Percentiles rank a stretch among this genome's conserved stretches.
Evolutionary conservation across 129 eudicot genomes (phyloP).

Genomic region (Chrysanthemum makinoi): DNA sequence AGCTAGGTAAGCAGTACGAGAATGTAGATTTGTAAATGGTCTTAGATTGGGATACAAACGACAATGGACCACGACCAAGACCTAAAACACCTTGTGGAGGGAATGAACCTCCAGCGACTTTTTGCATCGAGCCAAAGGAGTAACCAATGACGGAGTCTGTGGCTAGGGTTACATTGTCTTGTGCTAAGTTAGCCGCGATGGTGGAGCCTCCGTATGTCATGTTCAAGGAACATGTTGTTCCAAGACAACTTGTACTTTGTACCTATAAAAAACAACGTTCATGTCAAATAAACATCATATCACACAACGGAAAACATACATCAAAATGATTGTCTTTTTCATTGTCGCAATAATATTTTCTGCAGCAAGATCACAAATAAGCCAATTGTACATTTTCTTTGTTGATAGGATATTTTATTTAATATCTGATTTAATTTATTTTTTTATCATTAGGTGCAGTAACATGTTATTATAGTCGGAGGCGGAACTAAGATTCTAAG

Average conservation of each 20-base stretch:
- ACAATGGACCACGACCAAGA: constrained; percentile 86
- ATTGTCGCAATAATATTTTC: no score
- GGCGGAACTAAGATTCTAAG: no score
- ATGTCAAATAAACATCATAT: not conserved
- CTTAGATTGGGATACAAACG: constrained; percentile 65
- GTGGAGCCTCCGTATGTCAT: constrained; percentile 74
- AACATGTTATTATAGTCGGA: no score
- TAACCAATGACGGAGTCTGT: constrained; percentile 52
- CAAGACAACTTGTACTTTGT: constrained; percentile 51
- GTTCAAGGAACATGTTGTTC: constrained; percentile 72
- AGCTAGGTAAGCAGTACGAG: constrained; percentile 94
- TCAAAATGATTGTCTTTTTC: no score
- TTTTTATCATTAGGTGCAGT: no score
- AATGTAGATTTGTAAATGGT: constrained; percentile 72
- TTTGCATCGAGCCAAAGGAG: constrained; percentile 69
- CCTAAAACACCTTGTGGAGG: constrained; percentile 95
- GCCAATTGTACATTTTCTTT: no score
- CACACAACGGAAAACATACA: no score
- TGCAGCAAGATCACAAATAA: no score
- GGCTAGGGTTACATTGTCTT: constrained; percentile 80
- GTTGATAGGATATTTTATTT: no score
- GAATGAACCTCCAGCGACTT: constrained; percentile 52
- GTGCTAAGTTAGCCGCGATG: constrained; percentile 56
- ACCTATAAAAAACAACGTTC: constrained; percentile 38
- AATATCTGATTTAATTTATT: no score